Evolutionary conservation across 2,329 filamentous ascomycete genomes (phyloP), one percentile per base, ranked within the genome.

Genomic region (Sporothrix mexicana): DNA sequence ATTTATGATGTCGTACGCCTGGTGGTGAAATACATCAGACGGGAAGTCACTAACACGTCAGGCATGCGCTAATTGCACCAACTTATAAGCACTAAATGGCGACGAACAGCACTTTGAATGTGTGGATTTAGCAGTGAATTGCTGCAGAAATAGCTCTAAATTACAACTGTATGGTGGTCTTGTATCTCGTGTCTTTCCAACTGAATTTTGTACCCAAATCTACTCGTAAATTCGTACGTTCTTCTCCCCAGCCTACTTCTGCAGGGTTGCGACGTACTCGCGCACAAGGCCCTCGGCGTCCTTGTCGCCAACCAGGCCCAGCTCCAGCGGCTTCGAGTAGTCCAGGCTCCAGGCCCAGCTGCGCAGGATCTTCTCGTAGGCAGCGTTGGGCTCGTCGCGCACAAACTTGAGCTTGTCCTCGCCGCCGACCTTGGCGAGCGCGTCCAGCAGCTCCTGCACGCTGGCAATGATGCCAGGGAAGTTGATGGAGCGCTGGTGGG

Each of bases 311-410:
- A 83, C 81, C 73, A 88, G 82, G 0, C 88, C 88, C 69, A 90
- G 77, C 66, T 78, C 81, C 71, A 87, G 79, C 9, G 87, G 83
- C 74, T 85, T 83, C 9, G 78, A 80, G 57, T 86, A 86, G 77
- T 90, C 87, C 76, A 90, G 86, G 72, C 86, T 84, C 73, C 85
- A 84, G 12, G 87, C 85, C 89, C 89, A 91, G 74, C 87, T 88
- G 75, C 87, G 83, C 78, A 91, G 79, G 73, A 91, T 88, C 75
- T 82, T 82, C 80, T 89, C 88, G 73, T 87, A 81, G 30, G 81
- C 85, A 43, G 83, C 83, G 76, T 88, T 85, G 73, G 83, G 85
- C 79, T 85, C 85, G 79, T 91, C 88, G 76, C 81, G 83, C 20
- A 91, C 80, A 15, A 87, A 80, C 71, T 80, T 80, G 76, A 89